phyloP scores from a whole-genome alignment of 768 basidiomycete species.

The Psilocybe azurescens region DNA sequence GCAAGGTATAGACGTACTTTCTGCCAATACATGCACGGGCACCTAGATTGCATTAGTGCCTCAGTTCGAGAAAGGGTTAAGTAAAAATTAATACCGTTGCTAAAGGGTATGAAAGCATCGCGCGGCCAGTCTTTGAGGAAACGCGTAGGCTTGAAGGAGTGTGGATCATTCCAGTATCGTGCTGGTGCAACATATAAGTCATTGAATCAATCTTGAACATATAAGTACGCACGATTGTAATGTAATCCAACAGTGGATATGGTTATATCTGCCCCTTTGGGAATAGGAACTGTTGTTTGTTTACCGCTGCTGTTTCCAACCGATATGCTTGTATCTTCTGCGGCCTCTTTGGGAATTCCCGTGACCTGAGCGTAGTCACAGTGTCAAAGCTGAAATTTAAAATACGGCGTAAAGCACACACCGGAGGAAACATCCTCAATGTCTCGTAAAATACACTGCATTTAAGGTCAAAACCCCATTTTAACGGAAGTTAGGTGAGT shows the following conservation, averaged over 20 bases:
- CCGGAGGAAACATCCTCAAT: constrained; percentile 51
- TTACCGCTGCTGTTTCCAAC: constrained; percentile 42
- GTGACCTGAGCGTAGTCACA: constrained; percentile 33
- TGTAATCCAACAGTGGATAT: constrained; percentile 48
- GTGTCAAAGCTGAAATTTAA: background rate
- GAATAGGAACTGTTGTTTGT: constrained; percentile 43
- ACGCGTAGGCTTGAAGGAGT: constrained; percentile 48
- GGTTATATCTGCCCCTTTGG: constrained; percentile 43
- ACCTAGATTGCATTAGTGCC: constrained; percentile 10
- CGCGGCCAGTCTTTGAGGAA: constrained; percentile 59
- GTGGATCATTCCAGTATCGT: constrained; percentile 59
- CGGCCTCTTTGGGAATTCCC: constrained; percentile 47
- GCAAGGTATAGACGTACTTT: constrained; percentile 17
- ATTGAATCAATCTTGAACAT: background rate
- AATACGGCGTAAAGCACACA: constrained; percentile 23
- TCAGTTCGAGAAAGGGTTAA: background rate
- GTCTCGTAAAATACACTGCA: constrained; percentile 55
- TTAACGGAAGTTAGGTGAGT: background rate
- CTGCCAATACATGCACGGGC: constrained; percentile 30
- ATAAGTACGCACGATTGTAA: constrained; percentile 49
- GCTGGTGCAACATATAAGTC: constrained; percentile 35
- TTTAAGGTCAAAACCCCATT: background rate
- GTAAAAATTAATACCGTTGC: constrained; percentile 35
- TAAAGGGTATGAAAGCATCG: constrained; percentile 62
- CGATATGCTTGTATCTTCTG: constrained; percentile 50